Percentiles rank a stretch among this genome's conserved stretches.
Evolutionary conservation across 352 stramenopile genomes (phyloP).

Genomic region (Phytophthora sojae): DNA sequence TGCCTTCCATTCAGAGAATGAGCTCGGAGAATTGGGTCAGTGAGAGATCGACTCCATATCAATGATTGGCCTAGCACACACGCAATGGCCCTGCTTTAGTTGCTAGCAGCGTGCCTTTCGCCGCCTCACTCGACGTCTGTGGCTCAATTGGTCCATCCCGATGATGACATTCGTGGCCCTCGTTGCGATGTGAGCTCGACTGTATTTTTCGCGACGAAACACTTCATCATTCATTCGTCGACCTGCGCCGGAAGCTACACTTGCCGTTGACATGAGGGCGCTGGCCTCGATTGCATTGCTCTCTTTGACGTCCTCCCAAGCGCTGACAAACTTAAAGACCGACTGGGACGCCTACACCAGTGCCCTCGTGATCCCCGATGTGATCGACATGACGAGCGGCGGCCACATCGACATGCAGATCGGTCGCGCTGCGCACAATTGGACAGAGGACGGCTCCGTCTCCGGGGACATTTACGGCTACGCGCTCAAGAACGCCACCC

Average conservation of each 20-base stretch:
- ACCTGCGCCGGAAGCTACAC: slow-evolving; percentile 12
- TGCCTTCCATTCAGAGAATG: neutral
- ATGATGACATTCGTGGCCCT: slow-evolving; percentile 7
- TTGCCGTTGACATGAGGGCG: slow-evolving; percentile 4
- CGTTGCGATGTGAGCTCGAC: neutral
- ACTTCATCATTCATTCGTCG: slow-evolving; percentile 15
- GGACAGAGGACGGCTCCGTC: slow-evolving; percentile 52
- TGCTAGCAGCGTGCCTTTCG: slow-evolving; percentile 14
- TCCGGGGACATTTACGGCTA: slow-evolving; percentile 57
- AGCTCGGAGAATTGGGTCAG: slow-evolving; percentile 23
- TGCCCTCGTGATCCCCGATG: slow-evolving; percentile 43
- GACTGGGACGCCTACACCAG: slow-evolving; percentile 50
- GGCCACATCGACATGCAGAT: slow-evolving; percentile 59
- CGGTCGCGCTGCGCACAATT: slow-evolving; percentile 51
- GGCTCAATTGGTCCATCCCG: slow-evolving; percentile 14
- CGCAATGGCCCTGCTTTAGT: neutral
- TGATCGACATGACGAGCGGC: slow-evolving; percentile 53
- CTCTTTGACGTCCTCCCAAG: slow-evolving; percentile 1
- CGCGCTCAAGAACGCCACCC: slow-evolving; percentile 42
- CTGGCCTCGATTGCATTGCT: slow-evolving; percentile 3
- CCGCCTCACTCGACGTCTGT: neutral
- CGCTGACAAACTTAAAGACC: slow-evolving; percentile 41
- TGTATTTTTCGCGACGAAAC: neutral
- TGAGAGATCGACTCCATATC: slow-evolving; percentile 11
- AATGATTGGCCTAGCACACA: slow-evolving; percentile 21